Percentiles rank a stretch among this genome's conserved stretches.
Conservation (phyloP, 176 grass and related monocot genomes). For the Pontederia paniculata region DNA sequence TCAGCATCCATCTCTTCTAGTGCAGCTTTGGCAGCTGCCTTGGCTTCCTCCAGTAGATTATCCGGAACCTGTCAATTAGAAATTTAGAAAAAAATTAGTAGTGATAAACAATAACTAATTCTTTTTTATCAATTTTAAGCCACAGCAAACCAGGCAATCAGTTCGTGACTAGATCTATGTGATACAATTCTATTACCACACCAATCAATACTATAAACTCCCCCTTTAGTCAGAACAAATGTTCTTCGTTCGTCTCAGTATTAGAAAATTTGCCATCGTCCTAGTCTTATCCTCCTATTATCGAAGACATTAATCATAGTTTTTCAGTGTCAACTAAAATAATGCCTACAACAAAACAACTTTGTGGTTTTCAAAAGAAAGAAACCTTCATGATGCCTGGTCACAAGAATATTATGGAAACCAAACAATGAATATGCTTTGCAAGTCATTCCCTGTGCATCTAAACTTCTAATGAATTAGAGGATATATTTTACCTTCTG, state of each 20-base stretch:
- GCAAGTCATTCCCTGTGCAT: background rate
- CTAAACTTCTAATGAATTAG: background rate
- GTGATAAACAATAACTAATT: background rate
- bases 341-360: too few species aligned
- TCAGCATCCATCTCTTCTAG: slow-evolving; percentile 82
- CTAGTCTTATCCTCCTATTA: too few species aligned
- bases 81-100: background rate
- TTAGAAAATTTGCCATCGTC: background rate
- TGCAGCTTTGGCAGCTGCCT: slow-evolving; percentile 50
- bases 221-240: background rate
- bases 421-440: background rate
- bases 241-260: too few species aligned
- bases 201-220: background rate
- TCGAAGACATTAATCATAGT: background rate
- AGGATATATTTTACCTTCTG: slow-evolving; percentile 42
- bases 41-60: slow-evolving; percentile 48
- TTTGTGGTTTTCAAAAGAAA: too few species aligned
- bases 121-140: background rate
- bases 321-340: background rate
- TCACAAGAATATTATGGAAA: too few species aligned
- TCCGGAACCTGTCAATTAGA: slow-evolving; percentile 47
- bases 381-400: too few species aligned
- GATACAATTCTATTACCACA: background rate
- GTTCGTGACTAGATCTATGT: too few species aligned
- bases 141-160: too few species aligned